Evolutionary conservation across 331 rosid genomes (phyloP).

Genomic region (Prunus yedoensis): DNA sequence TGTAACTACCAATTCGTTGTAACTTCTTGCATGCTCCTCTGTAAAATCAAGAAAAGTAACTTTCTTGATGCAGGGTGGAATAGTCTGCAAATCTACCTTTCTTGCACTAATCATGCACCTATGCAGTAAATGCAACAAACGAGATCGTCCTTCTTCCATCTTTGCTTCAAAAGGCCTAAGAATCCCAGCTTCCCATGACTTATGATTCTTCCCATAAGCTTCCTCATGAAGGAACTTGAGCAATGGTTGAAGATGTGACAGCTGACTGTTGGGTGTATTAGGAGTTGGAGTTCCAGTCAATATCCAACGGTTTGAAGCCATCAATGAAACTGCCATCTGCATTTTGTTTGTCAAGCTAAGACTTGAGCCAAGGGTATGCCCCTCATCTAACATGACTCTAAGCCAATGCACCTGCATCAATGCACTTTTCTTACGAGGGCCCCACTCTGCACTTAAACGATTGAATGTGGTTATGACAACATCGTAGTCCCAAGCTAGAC

Average conservation of each 20-base stretch:
- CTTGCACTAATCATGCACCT: slow-evolving; percentile 94
- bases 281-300: slow-evolving; percentile 99
- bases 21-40: slow-evolving; percentile 86
- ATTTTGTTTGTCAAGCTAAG: slow-evolving; percentile 84
- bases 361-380: slow-evolving; percentile 98
- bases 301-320: slow-evolving; percentile 93
- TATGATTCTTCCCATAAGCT: slow-evolving; percentile 82
- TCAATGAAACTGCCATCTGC: slow-evolving; percentile 93
- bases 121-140: slow-evolving; percentile 69
- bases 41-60: slow-evolving; percentile 63
- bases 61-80: slow-evolving; percentile 90
- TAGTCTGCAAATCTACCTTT: slow-evolving; percentile 69
- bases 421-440: slow-evolving; percentile 67
- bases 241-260: slow-evolving; percentile 90
- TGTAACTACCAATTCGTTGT: slow-evolving; percentile 87
- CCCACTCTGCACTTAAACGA: slow-evolving; percentile 95
- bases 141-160: slow-evolving; percentile 93
- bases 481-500: slow-evolving; percentile 96
- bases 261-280: slow-evolving; percentile 91
- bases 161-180: slow-evolving; percentile 96
- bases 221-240: slow-evolving; percentile 95
- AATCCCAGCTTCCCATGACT: slow-evolving; percentile 95
- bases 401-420: slow-evolving; percentile 92
- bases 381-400: slow-evolving; percentile 93
- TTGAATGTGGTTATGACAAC: slow-evolving; percentile 88